Evolutionary conservation across 495 filamentous ascomycete genomes (phyloP).

Genomic region (Amphirosellinia nigrospora): DNA sequence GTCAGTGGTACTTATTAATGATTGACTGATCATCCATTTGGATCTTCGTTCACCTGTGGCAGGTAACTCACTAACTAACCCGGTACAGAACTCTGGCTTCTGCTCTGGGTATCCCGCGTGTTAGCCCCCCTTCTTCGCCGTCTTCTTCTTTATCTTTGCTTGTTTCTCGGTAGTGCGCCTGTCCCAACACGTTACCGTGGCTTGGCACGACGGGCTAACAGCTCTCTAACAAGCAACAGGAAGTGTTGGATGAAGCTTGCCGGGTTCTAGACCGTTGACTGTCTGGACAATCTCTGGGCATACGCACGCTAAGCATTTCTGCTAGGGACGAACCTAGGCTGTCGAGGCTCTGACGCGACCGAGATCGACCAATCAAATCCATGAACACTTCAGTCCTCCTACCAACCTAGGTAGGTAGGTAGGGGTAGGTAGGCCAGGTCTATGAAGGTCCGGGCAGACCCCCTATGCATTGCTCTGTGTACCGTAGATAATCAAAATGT

Average conservation of each 20-base stretch:
- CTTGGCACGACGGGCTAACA: background rate
- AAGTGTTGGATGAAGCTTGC: background rate
- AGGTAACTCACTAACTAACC: too few species aligned
- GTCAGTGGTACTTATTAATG: background rate
- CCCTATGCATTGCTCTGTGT: too few species aligned
- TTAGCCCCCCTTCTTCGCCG: background rate
- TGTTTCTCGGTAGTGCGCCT: background rate
- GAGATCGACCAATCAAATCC: background rate
- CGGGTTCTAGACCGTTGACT: background rate
- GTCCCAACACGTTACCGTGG: background rate
- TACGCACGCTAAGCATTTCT: background rate
- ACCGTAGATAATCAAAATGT: too few species aligned
- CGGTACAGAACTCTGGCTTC: background rate
- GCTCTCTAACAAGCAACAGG: background rate
- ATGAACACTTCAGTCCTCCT: background rate
- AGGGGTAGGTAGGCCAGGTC: too few species aligned
- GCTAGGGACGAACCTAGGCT: background rate
- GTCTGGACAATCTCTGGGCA: background rate
- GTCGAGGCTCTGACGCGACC: background rate
- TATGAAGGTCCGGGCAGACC: too few species aligned
- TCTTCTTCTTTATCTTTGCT: too few species aligned
- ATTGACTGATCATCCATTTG: background rate
- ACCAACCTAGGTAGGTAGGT: constrained; percentile 7
- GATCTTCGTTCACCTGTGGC: constrained; percentile 8
- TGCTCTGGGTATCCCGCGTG: too few species aligned